Base-by-base conservation (phyloP, 139 green algal genomes). In the Chlamydomonas sphaeroides region DNA sequence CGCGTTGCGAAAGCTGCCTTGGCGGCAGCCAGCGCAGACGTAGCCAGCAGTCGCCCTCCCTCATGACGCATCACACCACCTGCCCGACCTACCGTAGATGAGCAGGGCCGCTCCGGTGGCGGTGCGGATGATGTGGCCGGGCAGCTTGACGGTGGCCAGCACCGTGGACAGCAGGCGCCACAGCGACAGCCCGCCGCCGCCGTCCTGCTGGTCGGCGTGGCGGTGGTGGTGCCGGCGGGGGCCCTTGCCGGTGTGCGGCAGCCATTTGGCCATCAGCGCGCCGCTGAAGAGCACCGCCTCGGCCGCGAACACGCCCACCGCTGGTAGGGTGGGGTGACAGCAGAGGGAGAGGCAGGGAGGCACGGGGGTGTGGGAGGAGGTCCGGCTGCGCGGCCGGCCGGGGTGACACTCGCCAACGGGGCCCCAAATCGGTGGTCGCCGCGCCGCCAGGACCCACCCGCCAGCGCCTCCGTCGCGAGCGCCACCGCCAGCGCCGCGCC, bases 281-380 rank as follows among this genome's bases (percentile, higher is more conserved):
- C 59, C 73, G 39, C 59, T 30, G 59, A 80, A 80, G 5, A 80
- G n/a, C 21, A 70, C 41, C 5, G 62, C 35, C 57, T 70, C 73
- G 20, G 73, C 73, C 6, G 59, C 73, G 11, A 30, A 49, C 2
- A 59, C 73, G 56, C 73, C 73, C 18, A 41, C 28, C 23, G n/a
- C 72, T 79, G 72, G 10, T 48, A 30, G 11, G 33, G 65, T 65
- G 8, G n/a, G 11, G 61, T 67, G 30, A 17, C 11, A 39, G 30
- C 7, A 21, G 30, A 17, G n/a, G 17, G 48, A 56, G 48, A 56
- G 48, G 17, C 14, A n/a, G n/a, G n/a, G n/a, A n/a, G n/a, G n/a
- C n/a, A n/a, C n/a, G n/a, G n/a, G n/a, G n/a, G n/a, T n/a, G n/a
- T n/a, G n/a, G n/a, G n/a, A n/a, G n/a, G n/a, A n/a, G n/a, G n/a